Conservation (phyloP, 306 rosid genomes). For the Phaseolus lunatus region DNA sequence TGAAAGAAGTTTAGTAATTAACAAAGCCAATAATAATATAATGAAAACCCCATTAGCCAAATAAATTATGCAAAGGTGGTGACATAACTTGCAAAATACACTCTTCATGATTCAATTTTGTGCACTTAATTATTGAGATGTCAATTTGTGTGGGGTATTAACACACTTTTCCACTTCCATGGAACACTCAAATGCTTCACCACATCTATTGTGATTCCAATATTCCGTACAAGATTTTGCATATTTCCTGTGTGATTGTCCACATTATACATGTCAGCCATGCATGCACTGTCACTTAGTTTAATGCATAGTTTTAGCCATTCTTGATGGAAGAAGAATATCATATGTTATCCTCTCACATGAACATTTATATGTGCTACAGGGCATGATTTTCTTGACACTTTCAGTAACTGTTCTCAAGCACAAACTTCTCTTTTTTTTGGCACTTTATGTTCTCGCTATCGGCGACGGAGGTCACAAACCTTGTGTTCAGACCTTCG, state of each 20-base stretch:
- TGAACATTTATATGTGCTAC: not conserved
- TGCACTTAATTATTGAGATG: not conserved
- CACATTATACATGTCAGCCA: constrained; percentile 28
- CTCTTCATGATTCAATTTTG: not conserved
- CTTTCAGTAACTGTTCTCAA: constrained; percentile 58
- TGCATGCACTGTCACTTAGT: constrained; percentile 38
- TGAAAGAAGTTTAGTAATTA: too few species aligned
- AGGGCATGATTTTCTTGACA: constrained; percentile 67
- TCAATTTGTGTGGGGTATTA: not conserved
- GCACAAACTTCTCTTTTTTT: constrained; percentile 48
- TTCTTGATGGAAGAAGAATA: constrained; percentile 19
- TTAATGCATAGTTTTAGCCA: constrained; percentile 1
- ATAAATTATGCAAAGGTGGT: not conserved
- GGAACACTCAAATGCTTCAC: not conserved
- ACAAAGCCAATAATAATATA: too few species aligned
- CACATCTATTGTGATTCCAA: constrained; percentile 40
- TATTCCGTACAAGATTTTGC: constrained; percentile 48
- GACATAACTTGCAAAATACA: not conserved
- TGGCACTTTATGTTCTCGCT: constrained; percentile 63
- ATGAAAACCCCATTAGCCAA: not conserved
- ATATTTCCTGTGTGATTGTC: constrained; percentile 44
- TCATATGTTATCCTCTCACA: not conserved
- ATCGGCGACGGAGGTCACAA: constrained; percentile 81
- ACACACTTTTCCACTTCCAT: constrained; percentile 19
- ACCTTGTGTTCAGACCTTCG: constrained; percentile 85